These are phyloP conservation scores for Tetrapisispora nanseiensis DNA, from an alignment of 805 yeast genomes.

Conservation along the genomic window DNA sequence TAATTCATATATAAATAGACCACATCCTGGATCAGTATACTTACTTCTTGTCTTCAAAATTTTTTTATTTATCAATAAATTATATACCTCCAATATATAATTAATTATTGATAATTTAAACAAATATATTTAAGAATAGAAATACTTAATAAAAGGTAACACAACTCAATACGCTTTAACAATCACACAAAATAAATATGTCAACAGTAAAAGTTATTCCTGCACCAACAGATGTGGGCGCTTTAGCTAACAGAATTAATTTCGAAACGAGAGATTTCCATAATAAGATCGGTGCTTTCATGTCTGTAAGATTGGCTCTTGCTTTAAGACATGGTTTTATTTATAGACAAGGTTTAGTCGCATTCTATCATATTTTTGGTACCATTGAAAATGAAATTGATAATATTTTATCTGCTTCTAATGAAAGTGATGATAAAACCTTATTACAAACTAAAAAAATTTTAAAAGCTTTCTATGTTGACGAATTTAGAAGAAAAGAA, in stretches of 20 bases:
- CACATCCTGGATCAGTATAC: too few species aligned
- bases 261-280: constrained; percentile 55
- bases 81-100: too few species aligned
- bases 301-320: constrained; percentile 60
- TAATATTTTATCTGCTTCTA: constrained; percentile 34
- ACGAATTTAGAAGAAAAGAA: constrained; percentile 54
- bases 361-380: constrained; percentile 58
- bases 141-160: too few species aligned
- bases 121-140: too few species aligned
- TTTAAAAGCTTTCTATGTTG: constrained; percentile 54
- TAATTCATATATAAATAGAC: too few species aligned
- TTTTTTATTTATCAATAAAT: too few species aligned
- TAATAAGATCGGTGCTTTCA: constrained; percentile 56
- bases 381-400: constrained; percentile 46
- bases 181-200: background rate
- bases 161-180: too few species aligned
- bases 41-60: too few species aligned
- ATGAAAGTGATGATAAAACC: constrained; percentile 45
- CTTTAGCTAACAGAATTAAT: constrained; percentile 75
- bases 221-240: constrained; percentile 70
- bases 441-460: constrained; percentile 38
- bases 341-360: constrained; percentile 72
- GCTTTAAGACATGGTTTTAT: constrained; percentile 68
- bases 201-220: constrained; percentile 42
- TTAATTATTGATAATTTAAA: too few species aligned